Conservation (phyloP, 2,329 filamentous ascomycete species). For the Diaporthe sp. region DNA sequence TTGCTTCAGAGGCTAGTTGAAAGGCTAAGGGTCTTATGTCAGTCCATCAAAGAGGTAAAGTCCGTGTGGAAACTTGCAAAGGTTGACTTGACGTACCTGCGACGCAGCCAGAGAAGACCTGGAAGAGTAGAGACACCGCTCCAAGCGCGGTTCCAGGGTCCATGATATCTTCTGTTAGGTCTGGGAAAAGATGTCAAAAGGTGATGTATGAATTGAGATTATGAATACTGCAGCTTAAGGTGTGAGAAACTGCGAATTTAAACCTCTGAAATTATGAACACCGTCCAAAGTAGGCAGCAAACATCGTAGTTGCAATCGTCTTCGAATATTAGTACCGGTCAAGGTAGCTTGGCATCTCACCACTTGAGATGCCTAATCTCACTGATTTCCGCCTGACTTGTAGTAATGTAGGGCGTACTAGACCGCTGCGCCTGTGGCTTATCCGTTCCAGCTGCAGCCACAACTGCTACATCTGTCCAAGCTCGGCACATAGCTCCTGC, state of each 20-base stretch:
- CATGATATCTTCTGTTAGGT: background rate
- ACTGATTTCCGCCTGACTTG: background rate
- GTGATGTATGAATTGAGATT: background rate
- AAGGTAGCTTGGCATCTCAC: background rate
- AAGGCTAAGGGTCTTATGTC: background rate
- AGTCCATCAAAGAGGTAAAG: background rate
- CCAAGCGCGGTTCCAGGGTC: slow-evolving; percentile 2
- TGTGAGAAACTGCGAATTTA: background rate
- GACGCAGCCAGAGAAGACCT: slow-evolving; percentile 10
- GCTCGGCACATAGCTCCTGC: background rate
- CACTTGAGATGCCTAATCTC: background rate
- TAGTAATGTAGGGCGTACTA: background rate
- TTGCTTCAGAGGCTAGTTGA: background rate
- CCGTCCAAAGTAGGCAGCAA: background rate
- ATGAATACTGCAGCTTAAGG: too few species aligned
- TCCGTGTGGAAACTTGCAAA: too few species aligned
- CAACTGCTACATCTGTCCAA: background rate
- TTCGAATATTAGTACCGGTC: background rate
- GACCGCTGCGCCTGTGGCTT: slow-evolving; percentile 16
- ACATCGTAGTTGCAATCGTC: background rate
- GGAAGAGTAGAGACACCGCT: slow-evolving; percentile 8
- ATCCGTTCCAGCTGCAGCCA: background rate
- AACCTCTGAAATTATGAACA: background rate
- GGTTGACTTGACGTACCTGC: background rate
- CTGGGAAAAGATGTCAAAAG: accelerated